A percentile compares a stretch with the other conserved stretches of the same genome.
These are phyloP conservation scores for Aspergillus campestris DNA, from an alignment of 495 filamentous ascomycete genomes.

Conservation along the genomic window DNA sequence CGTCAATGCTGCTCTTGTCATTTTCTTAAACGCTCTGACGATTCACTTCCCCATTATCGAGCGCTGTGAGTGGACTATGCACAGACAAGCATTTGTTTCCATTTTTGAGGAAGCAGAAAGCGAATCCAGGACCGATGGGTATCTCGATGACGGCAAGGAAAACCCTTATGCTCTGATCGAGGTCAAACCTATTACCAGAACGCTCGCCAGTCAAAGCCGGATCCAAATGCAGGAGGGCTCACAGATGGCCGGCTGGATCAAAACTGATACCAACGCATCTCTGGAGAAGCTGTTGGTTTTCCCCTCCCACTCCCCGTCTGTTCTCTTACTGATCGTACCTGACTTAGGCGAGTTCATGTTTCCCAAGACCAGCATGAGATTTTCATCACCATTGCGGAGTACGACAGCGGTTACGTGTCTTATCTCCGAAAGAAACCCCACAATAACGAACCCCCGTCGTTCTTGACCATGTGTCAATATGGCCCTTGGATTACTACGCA, in stretches of 20 bases:
- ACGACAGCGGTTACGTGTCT: conserved; percentile 1
- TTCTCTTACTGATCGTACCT: not conserved
- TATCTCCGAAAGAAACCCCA: not conserved
- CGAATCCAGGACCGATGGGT: conserved; percentile 7
- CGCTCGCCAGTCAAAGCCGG: not conserved
- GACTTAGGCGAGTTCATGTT: conserved; percentile 5
- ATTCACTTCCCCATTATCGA: not conserved
- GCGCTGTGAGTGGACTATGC: conserved; percentile 1
- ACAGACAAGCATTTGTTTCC: conserved; percentile 1
- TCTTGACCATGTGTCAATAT: conserved; percentile 2
- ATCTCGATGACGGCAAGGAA: not conserved
- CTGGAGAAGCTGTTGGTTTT: not conserved
- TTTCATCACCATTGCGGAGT: conserved; percentile 8
- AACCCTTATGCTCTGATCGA: not conserved
- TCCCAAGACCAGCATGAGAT: conserved; percentile 10
- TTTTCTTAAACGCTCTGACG: conserved; percentile 5
- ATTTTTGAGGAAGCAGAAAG: not conserved
- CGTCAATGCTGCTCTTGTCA: conserved; percentile 4
- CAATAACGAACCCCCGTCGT: not conserved
- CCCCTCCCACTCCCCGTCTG: not conserved
- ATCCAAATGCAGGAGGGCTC: conserved; percentile 11
- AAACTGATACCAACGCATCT: not conserved
- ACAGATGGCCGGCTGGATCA: conserved; percentile 11
- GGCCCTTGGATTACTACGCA: not conserved
- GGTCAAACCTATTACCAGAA: conserved; percentile 1